A percentile compares a stretch with the other conserved stretches of the same genome.
These are phyloP conservation scores for Paramyrothecium roridum DNA, from an alignment of 2,329 filamentous ascomycete genomes.

Conservation along the genomic window DNA sequence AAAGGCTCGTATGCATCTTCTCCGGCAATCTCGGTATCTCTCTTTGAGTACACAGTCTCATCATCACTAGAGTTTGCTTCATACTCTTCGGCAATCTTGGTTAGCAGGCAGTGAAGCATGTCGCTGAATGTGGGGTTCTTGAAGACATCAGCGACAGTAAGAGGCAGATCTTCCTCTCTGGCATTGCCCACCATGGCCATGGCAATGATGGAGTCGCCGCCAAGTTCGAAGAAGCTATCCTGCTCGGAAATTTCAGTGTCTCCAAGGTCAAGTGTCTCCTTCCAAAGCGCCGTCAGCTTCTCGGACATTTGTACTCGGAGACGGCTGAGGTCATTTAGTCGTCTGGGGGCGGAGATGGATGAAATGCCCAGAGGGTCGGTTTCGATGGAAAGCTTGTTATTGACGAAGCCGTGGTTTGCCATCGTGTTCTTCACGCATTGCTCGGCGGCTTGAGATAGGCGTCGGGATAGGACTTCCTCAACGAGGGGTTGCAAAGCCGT, in stretches of 20 bases:
- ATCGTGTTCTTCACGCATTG: neutral
- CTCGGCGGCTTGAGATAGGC: neutral
- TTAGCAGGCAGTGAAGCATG: slow-evolving; percentile 1
- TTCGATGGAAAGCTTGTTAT: neutral
- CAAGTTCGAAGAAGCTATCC: slow-evolving; percentile 13
- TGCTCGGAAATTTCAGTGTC: slow-evolving; percentile 4
- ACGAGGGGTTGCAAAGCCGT: neutral
- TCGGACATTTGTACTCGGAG: slow-evolving; percentile 4
- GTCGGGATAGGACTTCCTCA: neutral
- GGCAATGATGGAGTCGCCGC: slow-evolving; percentile 16
- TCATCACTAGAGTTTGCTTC: slow-evolving; percentile 4
- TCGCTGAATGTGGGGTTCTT: slow-evolving; percentile 9
- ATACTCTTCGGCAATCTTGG: neutral
- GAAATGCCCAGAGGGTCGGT: neutral
- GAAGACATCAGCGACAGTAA: slow-evolving; percentile 16
- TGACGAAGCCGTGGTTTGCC: neutral
- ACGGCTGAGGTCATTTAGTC: neutral
- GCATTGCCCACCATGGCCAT: slow-evolving; percentile 15
- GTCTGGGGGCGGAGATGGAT: neutral
- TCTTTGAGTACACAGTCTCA: slow-evolving; percentile 4
- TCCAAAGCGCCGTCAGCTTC: slow-evolving; percentile 8
- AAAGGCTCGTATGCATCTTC: slow-evolving; percentile 3
- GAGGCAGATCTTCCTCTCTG: slow-evolving; percentile 7
- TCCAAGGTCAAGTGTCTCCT: slow-evolving; percentile 4
- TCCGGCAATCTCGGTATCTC: neutral